Conservation (phyloP, 805 yeast genomes). For the Myxozyma nipponensis region DNA sequence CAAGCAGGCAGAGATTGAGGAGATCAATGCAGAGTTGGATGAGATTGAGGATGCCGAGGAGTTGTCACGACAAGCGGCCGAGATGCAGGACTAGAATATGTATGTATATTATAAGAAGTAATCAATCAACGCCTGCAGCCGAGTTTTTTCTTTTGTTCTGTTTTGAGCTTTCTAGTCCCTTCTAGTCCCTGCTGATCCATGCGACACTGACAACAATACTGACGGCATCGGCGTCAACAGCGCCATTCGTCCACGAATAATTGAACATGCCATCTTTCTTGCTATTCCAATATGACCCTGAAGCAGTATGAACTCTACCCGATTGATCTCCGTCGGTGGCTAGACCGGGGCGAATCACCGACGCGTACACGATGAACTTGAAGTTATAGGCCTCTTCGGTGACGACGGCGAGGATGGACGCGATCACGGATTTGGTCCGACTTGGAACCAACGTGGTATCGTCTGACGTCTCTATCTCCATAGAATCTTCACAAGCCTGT, state of each 20-base stretch:
- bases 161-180: not conserved
- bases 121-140: not conserved
- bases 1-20: not conserved
- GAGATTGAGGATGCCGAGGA: not conserved
- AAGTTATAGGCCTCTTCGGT: slow-evolving; percentile 13
- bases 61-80: not conserved
- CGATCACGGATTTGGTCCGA: slow-evolving; percentile 18
- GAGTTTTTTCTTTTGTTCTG: not conserved
- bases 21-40: not conserved
- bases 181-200: slow-evolving; percentile 16
- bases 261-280: slow-evolving; percentile 26
- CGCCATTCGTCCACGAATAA: slow-evolving; percentile 19
- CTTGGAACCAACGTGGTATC: slow-evolving; percentile 7
- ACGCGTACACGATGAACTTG: slow-evolving; percentile 28
- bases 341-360: slow-evolving; percentile 24
- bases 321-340: not conserved
- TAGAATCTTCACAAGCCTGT: slow-evolving; percentile 15
- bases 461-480: slow-evolving; percentile 14
- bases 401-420: slow-evolving; percentile 10
- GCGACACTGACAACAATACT: slow-evolving; percentile 26
- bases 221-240: slow-evolving; percentile 8
- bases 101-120: not conserved
- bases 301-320: slow-evolving; percentile 26
- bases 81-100: not conserved
- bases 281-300: slow-evolving; percentile 31